These are phyloP conservation scores for Suhomyces ambrosiae DNA, from an alignment of 1,139 yeast species.

Conservation along the genomic window DNA sequence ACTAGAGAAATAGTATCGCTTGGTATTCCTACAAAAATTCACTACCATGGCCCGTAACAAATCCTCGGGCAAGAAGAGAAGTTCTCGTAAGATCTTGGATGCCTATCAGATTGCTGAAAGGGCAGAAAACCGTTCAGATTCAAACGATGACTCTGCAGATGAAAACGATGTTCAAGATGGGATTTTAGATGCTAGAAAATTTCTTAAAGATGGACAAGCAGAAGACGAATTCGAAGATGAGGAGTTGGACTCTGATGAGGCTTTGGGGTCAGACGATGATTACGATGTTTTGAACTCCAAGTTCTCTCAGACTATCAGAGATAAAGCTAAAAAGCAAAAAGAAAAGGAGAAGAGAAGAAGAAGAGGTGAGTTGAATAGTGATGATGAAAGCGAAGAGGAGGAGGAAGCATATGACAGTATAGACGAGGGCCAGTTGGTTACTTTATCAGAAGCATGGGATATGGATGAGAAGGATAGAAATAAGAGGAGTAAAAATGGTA, in stretches of 20 bases:
- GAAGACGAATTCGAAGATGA: constrained; percentile 56
- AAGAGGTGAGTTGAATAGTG: constrained; percentile 18
- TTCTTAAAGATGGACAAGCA: constrained; percentile 28
- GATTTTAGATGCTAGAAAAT: constrained; percentile 45
- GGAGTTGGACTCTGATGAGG: constrained; percentile 76
- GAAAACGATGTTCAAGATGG: constrained; percentile 39
- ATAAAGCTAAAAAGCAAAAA: constrained; percentile 44
- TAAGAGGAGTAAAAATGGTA: constrained; percentile 20
- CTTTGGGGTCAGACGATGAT: constrained; percentile 75
- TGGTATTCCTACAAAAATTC: neutral
- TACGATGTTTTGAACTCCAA: constrained; percentile 66
- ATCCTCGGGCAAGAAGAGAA: constrained; percentile 32
- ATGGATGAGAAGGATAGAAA: constrained; percentile 60
- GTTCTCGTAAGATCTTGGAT: constrained; percentile 42
- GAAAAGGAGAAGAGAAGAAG: constrained; percentile 25
- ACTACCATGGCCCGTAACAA: constrained; percentile 18
- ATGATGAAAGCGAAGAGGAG: constrained; percentile 24
- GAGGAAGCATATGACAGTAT: constrained; percentile 52
- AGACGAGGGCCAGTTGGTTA: constrained; percentile 74
- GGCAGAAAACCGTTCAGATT: constrained; percentile 27
- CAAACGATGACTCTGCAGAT: constrained; percentile 19
- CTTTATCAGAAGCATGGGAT: constrained; percentile 89
- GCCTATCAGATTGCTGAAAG: constrained; percentile 52
- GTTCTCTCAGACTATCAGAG: constrained; percentile 69
- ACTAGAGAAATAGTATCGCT: too few species aligned